Evolutionary conservation across 768 basidiomycete genomes (phyloP).

Genomic region (Boletus bicolor): DNA sequence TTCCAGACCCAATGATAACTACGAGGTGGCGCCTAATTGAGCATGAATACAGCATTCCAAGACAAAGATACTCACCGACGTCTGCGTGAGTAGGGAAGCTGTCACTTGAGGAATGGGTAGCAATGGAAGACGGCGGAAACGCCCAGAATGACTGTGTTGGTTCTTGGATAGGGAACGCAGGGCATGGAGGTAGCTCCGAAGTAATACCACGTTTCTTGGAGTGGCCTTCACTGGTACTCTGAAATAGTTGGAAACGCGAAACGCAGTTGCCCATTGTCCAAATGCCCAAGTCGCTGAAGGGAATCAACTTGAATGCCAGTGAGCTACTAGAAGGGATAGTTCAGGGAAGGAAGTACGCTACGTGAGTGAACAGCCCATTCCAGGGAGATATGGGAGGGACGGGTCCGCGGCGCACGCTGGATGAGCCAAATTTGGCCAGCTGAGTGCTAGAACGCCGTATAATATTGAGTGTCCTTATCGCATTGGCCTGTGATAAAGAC

Average conservation of each 20-base stretch:
- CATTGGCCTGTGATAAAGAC: slow-evolving; percentile 15
- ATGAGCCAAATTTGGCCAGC: neutral
- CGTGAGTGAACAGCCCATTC: slow-evolving; percentile 7
- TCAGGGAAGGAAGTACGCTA: neutral
- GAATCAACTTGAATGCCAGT: neutral
- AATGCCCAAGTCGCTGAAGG: slow-evolving; percentile 1
- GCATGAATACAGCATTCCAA: neutral
- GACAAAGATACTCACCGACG: slow-evolving; percentile 35
- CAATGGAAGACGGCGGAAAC: slow-evolving; percentile 47
- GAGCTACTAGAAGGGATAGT: neutral
- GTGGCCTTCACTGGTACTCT: neutral
- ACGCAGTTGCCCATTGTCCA: slow-evolving; percentile 26
- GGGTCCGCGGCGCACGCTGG: neutral
- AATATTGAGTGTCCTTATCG: slow-evolving; percentile 1
- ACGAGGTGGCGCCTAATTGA: slow-evolving; percentile 2
- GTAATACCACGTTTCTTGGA: slow-evolving; percentile 1
- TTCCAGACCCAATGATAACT: slow-evolving; percentile 55
- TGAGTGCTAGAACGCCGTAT: neutral
- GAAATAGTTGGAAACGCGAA: slow-evolving; percentile 12
- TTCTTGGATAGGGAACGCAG: slow-evolving; percentile 50
- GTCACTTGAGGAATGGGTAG: slow-evolving; percentile 24
- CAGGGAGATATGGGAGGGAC: slow-evolving; percentile 15
- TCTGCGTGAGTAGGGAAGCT: slow-evolving; percentile 53
- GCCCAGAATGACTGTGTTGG: slow-evolving; percentile 66
- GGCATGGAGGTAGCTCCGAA: slow-evolving; percentile 6